Evolutionary conservation across 75 land plant genomes (phyloP).

Genomic region (Pseudotsuga menziesii): DNA sequence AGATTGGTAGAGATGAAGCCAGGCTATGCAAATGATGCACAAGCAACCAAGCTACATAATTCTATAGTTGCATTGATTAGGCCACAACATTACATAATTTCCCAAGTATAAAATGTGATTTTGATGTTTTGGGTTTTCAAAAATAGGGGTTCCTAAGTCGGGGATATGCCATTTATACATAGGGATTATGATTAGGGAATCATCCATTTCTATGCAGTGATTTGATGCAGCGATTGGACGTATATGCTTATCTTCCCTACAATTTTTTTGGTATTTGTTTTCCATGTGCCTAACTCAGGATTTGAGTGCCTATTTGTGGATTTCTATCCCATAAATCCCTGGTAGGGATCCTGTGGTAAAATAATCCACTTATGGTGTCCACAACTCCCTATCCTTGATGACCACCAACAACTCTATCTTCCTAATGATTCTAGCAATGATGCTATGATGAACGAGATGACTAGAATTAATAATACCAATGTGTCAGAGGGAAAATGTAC

Average conservation of each 20-base stretch:
- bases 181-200: background rate
- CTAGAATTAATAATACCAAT: too few species aligned
- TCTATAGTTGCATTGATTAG: slow-evolving; percentile 1
- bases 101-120: background rate
- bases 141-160: background rate
- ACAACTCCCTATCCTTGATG: too few species aligned
- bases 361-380: too few species aligned
- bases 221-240: background rate
- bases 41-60: background rate
- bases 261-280: background rate
- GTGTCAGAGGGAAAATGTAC: too few species aligned
- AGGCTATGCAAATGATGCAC: background rate
- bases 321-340: background rate
- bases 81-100: background rate
- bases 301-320: background rate
- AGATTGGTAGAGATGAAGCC: too few species aligned
- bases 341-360: background rate
- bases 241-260: background rate
- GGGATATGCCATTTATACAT: background rate
- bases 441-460: too few species aligned
- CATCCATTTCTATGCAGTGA: background rate
- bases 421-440: too few species aligned
- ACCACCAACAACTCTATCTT: too few species aligned
- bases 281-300: background rate
- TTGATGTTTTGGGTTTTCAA: background rate